These are phyloP conservation scores for Heliamphora exappendiculata DNA, from an alignment of 148 eudicot species.

Conservation along the genomic window DNA sequence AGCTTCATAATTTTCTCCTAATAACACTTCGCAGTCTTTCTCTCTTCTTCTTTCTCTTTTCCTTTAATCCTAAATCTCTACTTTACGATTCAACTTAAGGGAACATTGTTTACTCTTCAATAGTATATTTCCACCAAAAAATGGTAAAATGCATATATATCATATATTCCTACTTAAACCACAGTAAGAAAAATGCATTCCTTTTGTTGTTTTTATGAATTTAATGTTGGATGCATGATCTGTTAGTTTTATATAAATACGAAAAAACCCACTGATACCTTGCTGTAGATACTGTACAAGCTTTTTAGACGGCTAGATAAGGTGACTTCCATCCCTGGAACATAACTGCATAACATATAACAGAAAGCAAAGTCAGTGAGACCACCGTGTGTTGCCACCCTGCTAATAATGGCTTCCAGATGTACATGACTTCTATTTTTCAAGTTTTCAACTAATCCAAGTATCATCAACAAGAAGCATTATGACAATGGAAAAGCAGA, in stretches of 20 bases:
- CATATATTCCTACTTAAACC: not conserved
- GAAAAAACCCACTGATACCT: constrained; percentile 36
- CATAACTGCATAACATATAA: constrained; percentile 56
- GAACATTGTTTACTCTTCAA: not conserved
- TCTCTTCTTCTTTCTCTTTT: no score
- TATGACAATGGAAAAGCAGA: constrained; percentile 13
- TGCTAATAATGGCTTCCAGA: constrained; percentile 10
- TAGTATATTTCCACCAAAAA: not conserved
- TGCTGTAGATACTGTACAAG: constrained; percentile 83
- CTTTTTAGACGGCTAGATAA: constrained; percentile 86
- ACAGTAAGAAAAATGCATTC: not conserved
- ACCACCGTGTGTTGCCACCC: constrained; percentile 7
- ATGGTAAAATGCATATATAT: not conserved
- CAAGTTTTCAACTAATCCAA: not conserved
- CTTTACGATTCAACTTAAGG: no score
- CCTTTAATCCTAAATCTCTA: no score
- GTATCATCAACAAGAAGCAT: constrained; percentile 9
- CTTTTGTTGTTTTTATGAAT: not conserved
- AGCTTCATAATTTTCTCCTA: no score
- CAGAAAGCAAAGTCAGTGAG: constrained; percentile 10
- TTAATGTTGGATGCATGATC: not conserved
- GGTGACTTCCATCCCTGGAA: constrained; percentile 95
- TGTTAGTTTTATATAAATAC: not conserved
- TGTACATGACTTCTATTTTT: not conserved
- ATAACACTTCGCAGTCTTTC: no score